Conservation (phyloP, 1,139 yeast genomes). For the Eremothecium sinecaudum region DNA sequence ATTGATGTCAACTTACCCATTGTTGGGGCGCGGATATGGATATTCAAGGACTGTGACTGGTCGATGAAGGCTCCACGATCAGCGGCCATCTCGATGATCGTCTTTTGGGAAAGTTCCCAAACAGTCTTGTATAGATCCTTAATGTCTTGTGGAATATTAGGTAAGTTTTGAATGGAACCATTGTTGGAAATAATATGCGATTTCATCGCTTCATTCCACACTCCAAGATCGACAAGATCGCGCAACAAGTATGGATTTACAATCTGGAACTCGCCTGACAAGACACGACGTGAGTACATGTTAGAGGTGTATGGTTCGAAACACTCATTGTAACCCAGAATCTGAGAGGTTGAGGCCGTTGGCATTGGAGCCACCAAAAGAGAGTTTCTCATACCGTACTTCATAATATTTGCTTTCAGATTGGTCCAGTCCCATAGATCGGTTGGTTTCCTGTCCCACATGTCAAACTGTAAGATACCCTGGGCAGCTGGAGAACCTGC, state of each 20-base stretch:
- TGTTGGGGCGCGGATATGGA: constrained; percentile 77
- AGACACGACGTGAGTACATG: constrained; percentile 75
- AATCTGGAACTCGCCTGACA: constrained; percentile 83
- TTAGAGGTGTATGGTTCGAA: constrained; percentile 88
- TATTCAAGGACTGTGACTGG: constrained; percentile 87
- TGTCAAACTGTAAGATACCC: constrained; percentile 68
- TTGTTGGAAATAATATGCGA: constrained; percentile 67
- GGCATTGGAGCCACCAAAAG: constrained; percentile 90
- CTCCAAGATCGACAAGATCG: constrained; percentile 73
- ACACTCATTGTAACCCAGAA: constrained; percentile 81
- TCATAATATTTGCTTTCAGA: constrained; percentile 49
- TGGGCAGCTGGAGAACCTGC: constrained; percentile 76
- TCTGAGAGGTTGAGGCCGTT: constrained; percentile 88
- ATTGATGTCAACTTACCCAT: constrained; percentile 91
- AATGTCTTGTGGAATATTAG: constrained; percentile 66
- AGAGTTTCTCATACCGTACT: constrained; percentile 71
- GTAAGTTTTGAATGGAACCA: constrained; percentile 78
- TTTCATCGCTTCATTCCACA: constrained; percentile 77
- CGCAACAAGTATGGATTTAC: constrained; percentile 75
- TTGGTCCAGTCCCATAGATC: constrained; percentile 58
- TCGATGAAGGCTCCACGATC: constrained; percentile 90
- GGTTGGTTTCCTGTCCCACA: constrained; percentile 72
- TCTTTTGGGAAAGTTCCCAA: constrained; percentile 91
- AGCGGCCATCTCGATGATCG: constrained; percentile 88
- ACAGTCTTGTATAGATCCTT: constrained; percentile 84